Evolutionary conservation across 2,329 filamentous ascomycete genomes (phyloP).

Genomic region (Penicillium sp.): DNA sequence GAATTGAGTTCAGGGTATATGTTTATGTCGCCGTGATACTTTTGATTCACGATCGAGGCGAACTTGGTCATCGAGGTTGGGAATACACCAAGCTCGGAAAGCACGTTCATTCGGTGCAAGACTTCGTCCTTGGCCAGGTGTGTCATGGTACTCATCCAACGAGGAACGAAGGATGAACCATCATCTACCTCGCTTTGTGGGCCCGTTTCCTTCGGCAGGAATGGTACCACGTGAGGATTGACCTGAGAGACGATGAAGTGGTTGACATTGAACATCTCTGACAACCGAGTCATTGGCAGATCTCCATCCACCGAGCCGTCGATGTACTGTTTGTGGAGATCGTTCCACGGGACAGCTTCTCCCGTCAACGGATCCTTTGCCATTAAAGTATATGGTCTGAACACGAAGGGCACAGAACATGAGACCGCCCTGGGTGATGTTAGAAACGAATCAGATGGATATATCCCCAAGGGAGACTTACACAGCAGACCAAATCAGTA

Average conservation of each 20-base stretch:
- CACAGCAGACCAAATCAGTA: constrained; percentile 94
- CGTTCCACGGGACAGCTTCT: constrained; percentile 78
- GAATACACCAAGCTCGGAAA: constrained; percentile 78
- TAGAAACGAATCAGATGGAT: constrained; percentile 1
- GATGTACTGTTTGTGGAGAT: constrained; percentile 81
- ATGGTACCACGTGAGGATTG: constrained; percentile 89
- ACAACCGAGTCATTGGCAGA: constrained; percentile 82
- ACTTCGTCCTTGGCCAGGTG: constrained; percentile 76
- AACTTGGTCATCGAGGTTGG: constrained; percentile 77
- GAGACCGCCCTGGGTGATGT: constrained; percentile 67
- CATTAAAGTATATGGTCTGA: constrained; percentile 74
- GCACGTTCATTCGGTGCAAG: constrained; percentile 75
- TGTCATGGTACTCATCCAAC: constrained; percentile 68
- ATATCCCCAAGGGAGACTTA: constrained; percentile 37
- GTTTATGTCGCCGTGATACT: constrained; percentile 93
- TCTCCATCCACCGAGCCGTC: constrained; percentile 96
- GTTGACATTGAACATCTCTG: constrained; percentile 97
- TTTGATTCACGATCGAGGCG: constrained; percentile 80
- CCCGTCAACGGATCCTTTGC: constrained; percentile 84
- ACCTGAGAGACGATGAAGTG: constrained; percentile 98
- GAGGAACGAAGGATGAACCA: constrained; percentile 35
- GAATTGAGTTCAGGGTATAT: constrained; percentile 80
- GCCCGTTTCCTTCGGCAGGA: constrained; percentile 73
- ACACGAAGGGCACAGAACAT: constrained; percentile 87
- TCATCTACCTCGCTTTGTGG: constrained; percentile 30